These are phyloP conservation scores for Cicer yamashitae DNA, from an alignment of 306 rosid genomes.

Conservation along the genomic window DNA sequence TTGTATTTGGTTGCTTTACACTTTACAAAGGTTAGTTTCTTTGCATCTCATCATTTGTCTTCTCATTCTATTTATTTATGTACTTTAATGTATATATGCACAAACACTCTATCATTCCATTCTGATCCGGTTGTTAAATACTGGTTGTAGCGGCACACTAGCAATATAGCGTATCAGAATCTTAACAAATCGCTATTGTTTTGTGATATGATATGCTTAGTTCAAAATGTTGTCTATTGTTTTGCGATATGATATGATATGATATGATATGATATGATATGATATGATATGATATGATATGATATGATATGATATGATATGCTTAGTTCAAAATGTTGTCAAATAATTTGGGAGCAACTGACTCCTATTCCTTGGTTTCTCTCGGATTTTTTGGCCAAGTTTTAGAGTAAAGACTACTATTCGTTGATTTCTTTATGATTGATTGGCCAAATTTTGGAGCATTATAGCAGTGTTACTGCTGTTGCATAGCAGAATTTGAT, in stretches of 20 bases:
- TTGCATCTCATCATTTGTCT: neutral
- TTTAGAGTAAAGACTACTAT: too few species aligned
- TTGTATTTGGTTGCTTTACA: conserved; percentile 68
- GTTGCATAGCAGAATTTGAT: neutral
- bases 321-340: neutral
- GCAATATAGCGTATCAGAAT: neutral
- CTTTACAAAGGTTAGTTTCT: conserved; percentile 70
- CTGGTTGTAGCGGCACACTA: neutral
- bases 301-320: neutral
- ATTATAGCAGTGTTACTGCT: neutral
- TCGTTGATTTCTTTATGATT: too few species aligned
- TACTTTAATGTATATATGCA: neutral
- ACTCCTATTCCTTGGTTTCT: too few species aligned
- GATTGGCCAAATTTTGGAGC: too few species aligned
- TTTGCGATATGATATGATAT: neutral
- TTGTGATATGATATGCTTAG: neutral
- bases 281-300: too few species aligned
- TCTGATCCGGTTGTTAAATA: neutral
- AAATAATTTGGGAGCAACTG: neutral
- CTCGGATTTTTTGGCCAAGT: too few species aligned
- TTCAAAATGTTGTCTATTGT: neutral
- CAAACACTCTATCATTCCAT: neutral
- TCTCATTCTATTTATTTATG: neutral
- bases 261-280: too few species aligned
- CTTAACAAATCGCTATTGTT: neutral